Evolutionary conservation across 2,329 filamentous ascomycete genomes (phyloP).

Genomic region (Aureobasidium vineae): DNA sequence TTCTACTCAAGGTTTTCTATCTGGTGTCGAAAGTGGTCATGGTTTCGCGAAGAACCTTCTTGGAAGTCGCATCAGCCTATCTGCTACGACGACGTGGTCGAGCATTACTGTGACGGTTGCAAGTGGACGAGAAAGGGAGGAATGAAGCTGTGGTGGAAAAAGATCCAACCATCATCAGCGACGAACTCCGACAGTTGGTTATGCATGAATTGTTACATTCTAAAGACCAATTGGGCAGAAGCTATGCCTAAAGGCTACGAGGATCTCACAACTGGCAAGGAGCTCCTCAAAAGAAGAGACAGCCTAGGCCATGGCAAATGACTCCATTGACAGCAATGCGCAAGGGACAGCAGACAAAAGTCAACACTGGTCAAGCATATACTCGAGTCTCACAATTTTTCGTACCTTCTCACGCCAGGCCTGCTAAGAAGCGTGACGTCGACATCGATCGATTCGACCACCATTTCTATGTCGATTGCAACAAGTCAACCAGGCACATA

Average conservation of each 20-base stretch:
- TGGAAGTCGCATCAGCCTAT: neutral
- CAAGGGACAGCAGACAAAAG: neutral
- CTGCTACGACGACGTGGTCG: neutral
- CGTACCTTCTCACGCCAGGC: neutral
- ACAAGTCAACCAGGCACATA: neutral
- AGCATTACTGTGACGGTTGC: neutral
- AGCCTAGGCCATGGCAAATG: neutral
- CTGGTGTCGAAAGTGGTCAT: neutral
- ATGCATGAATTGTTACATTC: neutral
- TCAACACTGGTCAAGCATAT: neutral
- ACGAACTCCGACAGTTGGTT: neutral
- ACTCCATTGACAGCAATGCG: neutral
- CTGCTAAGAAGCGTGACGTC: neutral
- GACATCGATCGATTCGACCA: neutral
- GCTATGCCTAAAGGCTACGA: slow-evolving; percentile 12
- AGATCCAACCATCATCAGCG: neutral
- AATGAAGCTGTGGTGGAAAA: neutral
- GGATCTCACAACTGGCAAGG: neutral
- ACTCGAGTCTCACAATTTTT: neutral
- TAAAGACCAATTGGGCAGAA: neutral
- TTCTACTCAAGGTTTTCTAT: neutral
- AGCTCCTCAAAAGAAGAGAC: neutral
- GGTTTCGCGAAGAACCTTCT: neutral
- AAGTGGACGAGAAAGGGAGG: neutral
- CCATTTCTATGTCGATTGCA: neutral